Evolutionary conservation across 805 yeast species (phyloP).

Genomic region (Metschnikowia continentalis): DNA sequence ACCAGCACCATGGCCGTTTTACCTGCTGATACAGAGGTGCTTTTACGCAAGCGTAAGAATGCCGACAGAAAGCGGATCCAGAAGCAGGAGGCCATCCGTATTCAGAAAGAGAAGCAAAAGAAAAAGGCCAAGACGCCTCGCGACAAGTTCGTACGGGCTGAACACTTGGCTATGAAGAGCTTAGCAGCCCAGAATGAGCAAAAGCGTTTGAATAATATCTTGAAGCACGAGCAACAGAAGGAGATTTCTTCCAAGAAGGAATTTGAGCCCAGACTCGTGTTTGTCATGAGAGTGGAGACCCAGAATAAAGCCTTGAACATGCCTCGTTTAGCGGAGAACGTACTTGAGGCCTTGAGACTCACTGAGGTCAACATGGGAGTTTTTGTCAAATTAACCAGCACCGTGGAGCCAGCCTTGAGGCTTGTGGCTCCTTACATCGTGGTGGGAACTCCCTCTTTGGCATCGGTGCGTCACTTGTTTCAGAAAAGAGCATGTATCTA

Average conservation of each 20-base stretch:
- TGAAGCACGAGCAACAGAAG: constrained; percentile 43
- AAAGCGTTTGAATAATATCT: constrained; percentile 62
- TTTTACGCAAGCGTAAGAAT: constrained; percentile 73
- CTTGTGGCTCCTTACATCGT: constrained; percentile 70
- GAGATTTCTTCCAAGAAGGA: constrained; percentile 15
- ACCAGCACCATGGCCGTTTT: constrained; percentile 38
- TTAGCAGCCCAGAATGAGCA: constrained; percentile 63
- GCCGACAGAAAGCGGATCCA: constrained; percentile 69
- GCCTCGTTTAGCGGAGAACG: constrained; percentile 59
- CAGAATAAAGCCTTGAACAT: constrained; percentile 56
- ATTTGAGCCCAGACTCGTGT: constrained; percentile 42
- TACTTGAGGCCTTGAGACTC: constrained; percentile 60
- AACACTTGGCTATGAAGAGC: constrained; percentile 63
- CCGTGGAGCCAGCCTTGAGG: constrained; percentile 60
- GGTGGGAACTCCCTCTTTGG: constrained; percentile 69
- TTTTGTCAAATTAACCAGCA: constrained; percentile 58
- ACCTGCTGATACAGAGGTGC: constrained; percentile 71
- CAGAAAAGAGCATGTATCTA: constrained; percentile 69
- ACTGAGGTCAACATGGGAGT: constrained; percentile 62
- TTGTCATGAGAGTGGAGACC: constrained; percentile 65
- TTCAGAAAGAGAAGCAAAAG: constrained; percentile 41
- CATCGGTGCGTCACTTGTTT: constrained; percentile 65
- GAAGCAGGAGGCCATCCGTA: constrained; percentile 63
- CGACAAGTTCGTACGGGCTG: constrained; percentile 67
- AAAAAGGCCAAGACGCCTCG: constrained; percentile 34